A percentile compares a stretch with the other conserved stretches of the same genome.
phyloP scores from a whole-genome alignment of 73 alveolate species.

The Paraurostyla sp. region DNA sequence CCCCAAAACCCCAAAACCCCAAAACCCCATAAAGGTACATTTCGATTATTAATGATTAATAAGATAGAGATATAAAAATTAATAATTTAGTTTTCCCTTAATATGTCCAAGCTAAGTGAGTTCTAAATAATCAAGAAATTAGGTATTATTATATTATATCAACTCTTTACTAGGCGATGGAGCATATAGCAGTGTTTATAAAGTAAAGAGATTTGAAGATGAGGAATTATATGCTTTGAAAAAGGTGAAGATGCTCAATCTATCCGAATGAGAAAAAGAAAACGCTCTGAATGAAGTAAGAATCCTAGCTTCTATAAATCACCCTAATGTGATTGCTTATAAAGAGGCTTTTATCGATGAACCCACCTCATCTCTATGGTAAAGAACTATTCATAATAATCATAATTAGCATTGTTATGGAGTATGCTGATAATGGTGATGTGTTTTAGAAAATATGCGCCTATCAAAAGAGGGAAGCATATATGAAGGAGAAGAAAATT shows the following conservation, averaged over 20 bases:
- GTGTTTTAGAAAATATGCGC: conserved; percentile 75
- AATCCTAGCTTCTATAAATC: conserved; percentile 83
- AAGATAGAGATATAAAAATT: too few species aligned
- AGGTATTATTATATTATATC: conserved; percentile 18
- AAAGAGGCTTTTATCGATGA: conserved; percentile 86
- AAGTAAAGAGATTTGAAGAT: conserved; percentile 77
- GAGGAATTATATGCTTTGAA: conserved; percentile 80
- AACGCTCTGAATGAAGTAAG: conserved; percentile 87
- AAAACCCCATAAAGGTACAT: too few species aligned
- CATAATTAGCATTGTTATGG: conserved; percentile 76
- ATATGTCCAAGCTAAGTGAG: conserved; percentile 41
- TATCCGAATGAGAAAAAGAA: conserved; percentile 80
- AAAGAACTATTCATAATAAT: not conserved
- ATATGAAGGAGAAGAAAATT: conserved; percentile 73
- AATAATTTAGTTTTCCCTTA: too few species aligned
- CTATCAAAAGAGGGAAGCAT: conserved; percentile 66
- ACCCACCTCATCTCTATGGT: conserved; percentile 75
- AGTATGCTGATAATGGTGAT: conserved; percentile 83
- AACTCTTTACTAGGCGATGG: conserved; percentile 78
- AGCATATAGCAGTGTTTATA: conserved; percentile 81
- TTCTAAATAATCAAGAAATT: conserved; percentile 63
- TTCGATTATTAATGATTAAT: too few species aligned
- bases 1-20: too few species aligned
- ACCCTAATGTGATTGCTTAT: conserved; percentile 77
- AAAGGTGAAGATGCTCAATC: conserved; percentile 76